A percentile compares a stretch with the other conserved stretches of the same genome.
phyloP scores from a whole-genome alignment of 495 filamentous ascomycete genomes.

The Daldinia grandis region DNA sequence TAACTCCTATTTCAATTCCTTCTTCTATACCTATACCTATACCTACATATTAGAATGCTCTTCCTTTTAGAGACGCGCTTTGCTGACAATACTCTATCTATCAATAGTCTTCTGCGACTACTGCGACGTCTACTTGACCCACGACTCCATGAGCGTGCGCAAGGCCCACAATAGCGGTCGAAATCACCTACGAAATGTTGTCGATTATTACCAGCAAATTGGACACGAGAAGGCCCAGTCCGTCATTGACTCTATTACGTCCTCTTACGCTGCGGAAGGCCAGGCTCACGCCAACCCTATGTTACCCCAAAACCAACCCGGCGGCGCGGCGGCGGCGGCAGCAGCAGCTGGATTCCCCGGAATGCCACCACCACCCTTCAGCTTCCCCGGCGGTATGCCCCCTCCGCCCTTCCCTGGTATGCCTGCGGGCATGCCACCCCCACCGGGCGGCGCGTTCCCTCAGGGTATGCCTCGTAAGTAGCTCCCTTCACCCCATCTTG shows the following conservation, averaged over 20 bases:
- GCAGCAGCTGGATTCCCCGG: slow-evolving; percentile 43
- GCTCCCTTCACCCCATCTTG: not conserved
- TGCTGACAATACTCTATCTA: slow-evolving; percentile 10
- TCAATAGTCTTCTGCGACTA: slow-evolving; percentile 80
- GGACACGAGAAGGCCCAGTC: slow-evolving; percentile 98
- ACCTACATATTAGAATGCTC: not conserved
- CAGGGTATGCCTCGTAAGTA: slow-evolving; percentile 48
- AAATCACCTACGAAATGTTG: slow-evolving; percentile 95
- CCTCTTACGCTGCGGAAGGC: slow-evolving; percentile 91
- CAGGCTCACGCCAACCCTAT: slow-evolving; percentile 85
- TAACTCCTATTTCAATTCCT: not conserved
- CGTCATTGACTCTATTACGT: slow-evolving; percentile 97
- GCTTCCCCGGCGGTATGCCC: slow-evolving; percentile 45
- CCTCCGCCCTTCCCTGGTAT: slow-evolving; percentile 51
- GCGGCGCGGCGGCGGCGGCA: slow-evolving; percentile 55
- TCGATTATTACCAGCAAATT: slow-evolving; percentile 99
- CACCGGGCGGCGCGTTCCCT: slow-evolving; percentile 44
- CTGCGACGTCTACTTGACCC: slow-evolving; percentile 99
- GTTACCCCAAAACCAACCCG: slow-evolving; percentile 69
- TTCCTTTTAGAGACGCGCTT: not conserved
- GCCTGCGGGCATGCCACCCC: slow-evolving; percentile 44
- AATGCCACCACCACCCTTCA: slow-evolving; percentile 48
- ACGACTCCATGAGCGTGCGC: slow-evolving; percentile 99
- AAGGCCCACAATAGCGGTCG: slow-evolving; percentile 97
- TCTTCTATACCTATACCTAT: not conserved